A percentile compares a stretch with the other conserved stretches of the same genome.
Conservation (phyloP, 768 basidiomycete genomes). For the Auriscalpium orientale region DNA sequence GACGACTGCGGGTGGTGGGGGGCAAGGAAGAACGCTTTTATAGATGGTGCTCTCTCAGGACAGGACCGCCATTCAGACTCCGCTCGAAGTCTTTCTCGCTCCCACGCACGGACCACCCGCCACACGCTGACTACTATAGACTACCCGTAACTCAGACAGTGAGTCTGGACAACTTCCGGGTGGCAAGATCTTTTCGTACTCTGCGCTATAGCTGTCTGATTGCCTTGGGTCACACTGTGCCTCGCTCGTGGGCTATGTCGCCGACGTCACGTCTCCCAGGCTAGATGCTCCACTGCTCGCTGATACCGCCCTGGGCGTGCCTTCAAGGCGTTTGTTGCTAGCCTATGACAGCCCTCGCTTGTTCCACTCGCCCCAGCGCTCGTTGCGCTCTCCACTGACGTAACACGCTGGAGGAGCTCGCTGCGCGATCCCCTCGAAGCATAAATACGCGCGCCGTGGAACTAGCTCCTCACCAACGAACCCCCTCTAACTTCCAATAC, state of each 20-base stretch:
- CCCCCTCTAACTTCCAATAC: neutral
- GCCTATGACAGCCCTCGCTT: too few species aligned
- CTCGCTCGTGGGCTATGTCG: too few species aligned
- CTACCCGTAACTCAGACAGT: too few species aligned
- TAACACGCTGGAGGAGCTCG: neutral
- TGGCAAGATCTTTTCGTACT: neutral
- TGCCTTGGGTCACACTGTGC: too few species aligned
- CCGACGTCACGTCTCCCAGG: too few species aligned
- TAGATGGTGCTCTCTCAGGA: slow-evolving; percentile 30
- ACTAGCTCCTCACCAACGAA: neutral
- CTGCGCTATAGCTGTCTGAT: too few species aligned
- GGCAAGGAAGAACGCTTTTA: slow-evolving; percentile 30
- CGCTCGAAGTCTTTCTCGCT: slow-evolving; percentile 25
- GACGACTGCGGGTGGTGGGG: slow-evolving; percentile 27
- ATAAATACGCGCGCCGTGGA: neutral
- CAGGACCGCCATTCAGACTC: slow-evolving; percentile 37
- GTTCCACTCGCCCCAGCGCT: neutral
- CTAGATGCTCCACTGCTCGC: too few species aligned
- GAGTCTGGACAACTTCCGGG: too few species aligned
- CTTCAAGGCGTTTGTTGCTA: too few species aligned
- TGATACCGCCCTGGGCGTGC: too few species aligned
- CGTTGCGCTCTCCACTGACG: neutral
- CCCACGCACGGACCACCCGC: slow-evolving; percentile 41
- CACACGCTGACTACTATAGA: too few species aligned
- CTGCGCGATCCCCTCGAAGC: neutral